Evolutionary conservation across 768 basidiomycete genomes (phyloP).

Genomic region (Lyophyllum shimeji): DNA sequence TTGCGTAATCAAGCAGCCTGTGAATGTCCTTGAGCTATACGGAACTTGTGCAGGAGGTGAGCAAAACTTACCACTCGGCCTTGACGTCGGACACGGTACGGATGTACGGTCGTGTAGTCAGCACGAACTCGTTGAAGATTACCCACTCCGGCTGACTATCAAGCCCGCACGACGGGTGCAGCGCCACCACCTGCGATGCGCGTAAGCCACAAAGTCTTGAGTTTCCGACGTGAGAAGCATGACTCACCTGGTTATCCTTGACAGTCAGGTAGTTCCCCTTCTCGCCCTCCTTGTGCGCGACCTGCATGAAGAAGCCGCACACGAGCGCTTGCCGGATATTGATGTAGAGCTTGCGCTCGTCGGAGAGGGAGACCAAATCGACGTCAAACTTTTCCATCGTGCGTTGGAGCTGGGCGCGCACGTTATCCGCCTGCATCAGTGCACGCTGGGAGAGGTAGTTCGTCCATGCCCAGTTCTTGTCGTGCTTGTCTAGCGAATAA

Average conservation of each 20-base stretch:
- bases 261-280: slow-evolving; percentile 87
- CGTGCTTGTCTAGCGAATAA: slow-evolving; percentile 55
- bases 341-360: slow-evolving; percentile 68
- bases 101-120: slow-evolving; percentile 88
- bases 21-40: neutral
- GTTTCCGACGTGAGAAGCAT: neutral
- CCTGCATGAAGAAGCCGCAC: slow-evolving; percentile 98
- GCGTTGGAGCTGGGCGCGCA: slow-evolving; percentile 84
- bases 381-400: slow-evolving; percentile 91
- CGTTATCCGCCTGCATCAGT: slow-evolving; percentile 90
- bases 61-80: slow-evolving; percentile 73
- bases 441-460: slow-evolving; percentile 86
- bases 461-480: slow-evolving; percentile 89
- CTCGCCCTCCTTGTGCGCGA: slow-evolving; percentile 92
- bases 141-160: slow-evolving; percentile 92
- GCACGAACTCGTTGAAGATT: slow-evolving; percentile 90
- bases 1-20: slow-evolving; percentile 40
- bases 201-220: slow-evolving; percentile 1
- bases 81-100: slow-evolving; percentile 89
- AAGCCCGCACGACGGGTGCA: slow-evolving; percentile 89
- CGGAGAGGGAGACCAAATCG: slow-evolving; percentile 64
- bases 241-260: slow-evolving; percentile 87
- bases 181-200: slow-evolving; percentile 53
- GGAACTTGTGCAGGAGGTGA: neutral
- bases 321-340: slow-evolving; percentile 84